Percentiles rank a stretch among this genome's conserved stretches.
Evolutionary conservation across 23 red algal species (phyloP).

Genomic region (Agarophyton chilense): DNA sequence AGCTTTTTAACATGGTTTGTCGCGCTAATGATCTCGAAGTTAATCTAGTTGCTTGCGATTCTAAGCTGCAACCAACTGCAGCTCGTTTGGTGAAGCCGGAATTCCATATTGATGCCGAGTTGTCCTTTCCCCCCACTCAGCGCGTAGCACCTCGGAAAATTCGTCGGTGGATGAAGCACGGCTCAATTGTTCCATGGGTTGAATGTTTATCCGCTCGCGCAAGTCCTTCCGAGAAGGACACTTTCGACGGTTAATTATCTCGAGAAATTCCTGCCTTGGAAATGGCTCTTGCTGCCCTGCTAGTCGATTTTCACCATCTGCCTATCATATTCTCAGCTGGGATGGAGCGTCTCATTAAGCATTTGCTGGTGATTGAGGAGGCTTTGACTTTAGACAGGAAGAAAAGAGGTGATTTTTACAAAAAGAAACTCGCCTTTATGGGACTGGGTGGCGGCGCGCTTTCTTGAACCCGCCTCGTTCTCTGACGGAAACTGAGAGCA

Average conservation of each 20-base stretch:
- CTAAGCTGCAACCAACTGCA: neutral
- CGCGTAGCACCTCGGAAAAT: neutral
- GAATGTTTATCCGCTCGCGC: neutral
- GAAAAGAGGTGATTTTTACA: neutral
- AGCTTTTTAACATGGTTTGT: neutral
- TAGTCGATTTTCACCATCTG: neutral
- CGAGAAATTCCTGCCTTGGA: neutral
- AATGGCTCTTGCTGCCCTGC: neutral
- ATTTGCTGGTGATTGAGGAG: neutral
- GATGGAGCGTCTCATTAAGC: neutral
- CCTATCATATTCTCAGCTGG: too few species aligned
- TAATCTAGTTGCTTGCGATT: neutral
- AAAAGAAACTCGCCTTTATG: constrained; percentile 14
- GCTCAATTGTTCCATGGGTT: neutral
- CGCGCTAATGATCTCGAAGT: neutral
- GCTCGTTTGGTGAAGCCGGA: neutral
- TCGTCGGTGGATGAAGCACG: neutral
- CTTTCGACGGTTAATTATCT: neutral
- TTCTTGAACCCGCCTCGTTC: too few species aligned
- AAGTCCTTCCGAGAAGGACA: neutral
- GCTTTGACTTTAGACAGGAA: neutral
- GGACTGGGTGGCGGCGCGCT: too few species aligned
- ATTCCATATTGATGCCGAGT: neutral
- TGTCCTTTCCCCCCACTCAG: neutral
- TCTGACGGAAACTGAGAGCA: too few species aligned